Evolutionary conservation across 164 flowering plant species (phyloP).

Genomic region (Nelumbo lutea): DNA sequence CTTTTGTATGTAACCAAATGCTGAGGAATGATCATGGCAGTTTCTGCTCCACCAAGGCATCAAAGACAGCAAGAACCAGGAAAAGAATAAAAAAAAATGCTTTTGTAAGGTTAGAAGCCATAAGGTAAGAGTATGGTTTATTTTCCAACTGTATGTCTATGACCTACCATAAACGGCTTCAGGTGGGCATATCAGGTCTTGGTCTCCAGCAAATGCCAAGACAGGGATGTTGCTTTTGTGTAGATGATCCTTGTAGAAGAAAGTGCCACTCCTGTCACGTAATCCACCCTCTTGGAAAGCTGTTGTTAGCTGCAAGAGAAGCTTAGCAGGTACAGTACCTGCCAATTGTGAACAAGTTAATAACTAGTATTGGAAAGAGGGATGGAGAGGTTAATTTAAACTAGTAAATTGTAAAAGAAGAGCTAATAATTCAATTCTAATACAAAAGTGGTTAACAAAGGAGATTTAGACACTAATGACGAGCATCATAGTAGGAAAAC

Average conservation of each 20-base stretch:
- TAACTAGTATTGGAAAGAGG: too few relatives aligned
- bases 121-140: not conserved
- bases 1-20: slow-evolving; percentile 68
- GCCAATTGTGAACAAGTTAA: slow-evolving; percentile 11
- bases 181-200: slow-evolving; percentile 88
- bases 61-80: not conserved
- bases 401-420: too few relatives aligned
- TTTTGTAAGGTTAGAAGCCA: too few relatives aligned
- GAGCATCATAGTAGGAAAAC: too few relatives aligned
- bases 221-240: slow-evolving; percentile 63
- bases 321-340: slow-evolving; percentile 96
- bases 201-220: slow-evolving; percentile 92
- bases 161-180: slow-evolving; percentile 82
- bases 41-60: slow-evolving; percentile 44
- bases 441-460: too few relatives aligned
- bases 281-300: slow-evolving; percentile 86
- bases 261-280: slow-evolving; percentile 68
- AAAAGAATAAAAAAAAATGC: too few relatives aligned
- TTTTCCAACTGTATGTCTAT: not conserved
- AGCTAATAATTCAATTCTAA: too few relatives aligned
- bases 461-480: too few relatives aligned
- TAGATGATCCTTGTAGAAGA: slow-evolving; percentile 78
- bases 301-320: slow-evolving; percentile 81
- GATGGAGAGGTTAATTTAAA: too few relatives aligned
- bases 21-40: slow-evolving; percentile 70